phyloP scores from a whole-genome alignment of 2,329 filamentous ascomycete species.

The Fusarium papillatum region DNA sequence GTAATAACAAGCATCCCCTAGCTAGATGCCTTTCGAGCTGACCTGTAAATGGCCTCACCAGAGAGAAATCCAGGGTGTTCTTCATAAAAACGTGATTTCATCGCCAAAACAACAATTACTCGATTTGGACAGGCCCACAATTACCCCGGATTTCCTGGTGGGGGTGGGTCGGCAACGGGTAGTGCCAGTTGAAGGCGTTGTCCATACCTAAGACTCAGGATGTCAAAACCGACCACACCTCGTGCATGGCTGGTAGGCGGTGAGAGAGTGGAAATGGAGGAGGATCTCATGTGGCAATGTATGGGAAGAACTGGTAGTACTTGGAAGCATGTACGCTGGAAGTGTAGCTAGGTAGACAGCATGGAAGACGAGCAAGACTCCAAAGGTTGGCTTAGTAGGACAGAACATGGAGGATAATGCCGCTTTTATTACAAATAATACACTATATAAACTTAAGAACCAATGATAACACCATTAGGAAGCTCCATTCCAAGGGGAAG shows the following conservation, averaged over 20 bases:
- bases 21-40: background rate
- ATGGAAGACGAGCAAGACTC: background rate
- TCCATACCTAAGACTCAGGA: background rate
- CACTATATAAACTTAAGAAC: slow-evolving; percentile 22
- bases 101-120: background rate
- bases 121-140: background rate
- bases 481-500: slow-evolving; percentile 62
- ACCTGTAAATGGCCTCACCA: too few relatives aligned
- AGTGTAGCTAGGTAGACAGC: background rate
- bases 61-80: background rate
- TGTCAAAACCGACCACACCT: background rate
- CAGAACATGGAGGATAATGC: background rate
- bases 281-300: background rate
- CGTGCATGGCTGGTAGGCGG: background rate
- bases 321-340: background rate
- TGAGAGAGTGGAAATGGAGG: background rate
- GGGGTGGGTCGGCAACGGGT: background rate
- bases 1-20: too few relatives aligned
- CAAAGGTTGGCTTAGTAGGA: background rate
- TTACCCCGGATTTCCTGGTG: background rate
- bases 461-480: slow-evolving; percentile 61
- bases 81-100: background rate
- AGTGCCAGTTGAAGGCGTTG: background rate
- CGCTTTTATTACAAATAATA: slow-evolving; percentile 39
- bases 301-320: too few relatives aligned